These are phyloP conservation scores for Bipolaris sorokiniana DNA, from an alignment of 2,329 filamentous ascomycete species.

Conservation along the genomic window DNA sequence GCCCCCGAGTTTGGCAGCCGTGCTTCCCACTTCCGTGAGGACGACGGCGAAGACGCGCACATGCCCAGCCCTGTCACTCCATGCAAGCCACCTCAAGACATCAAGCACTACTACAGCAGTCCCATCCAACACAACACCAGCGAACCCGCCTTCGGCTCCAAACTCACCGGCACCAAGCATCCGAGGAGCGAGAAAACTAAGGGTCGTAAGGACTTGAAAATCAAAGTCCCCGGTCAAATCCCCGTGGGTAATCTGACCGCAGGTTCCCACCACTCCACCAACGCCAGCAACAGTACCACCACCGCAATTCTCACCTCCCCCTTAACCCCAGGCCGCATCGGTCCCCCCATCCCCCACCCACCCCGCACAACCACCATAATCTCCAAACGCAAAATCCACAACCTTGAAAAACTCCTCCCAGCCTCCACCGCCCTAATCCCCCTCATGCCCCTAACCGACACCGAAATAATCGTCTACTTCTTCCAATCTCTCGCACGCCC, in stretches of 20 bases:
- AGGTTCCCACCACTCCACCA: background rate
- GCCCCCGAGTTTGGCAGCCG: background rate
- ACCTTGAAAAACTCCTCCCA: conserved; percentile 24
- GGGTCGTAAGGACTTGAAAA: conserved; percentile 16
- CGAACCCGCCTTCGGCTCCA: background rate
- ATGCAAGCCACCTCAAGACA: fast-evolving
- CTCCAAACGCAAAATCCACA: conserved; percentile 30
- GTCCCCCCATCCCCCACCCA: conserved; percentile 9
- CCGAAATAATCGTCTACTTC: conserved; percentile 42
- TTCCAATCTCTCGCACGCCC: conserved; percentile 36
- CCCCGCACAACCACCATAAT: conserved; percentile 12
- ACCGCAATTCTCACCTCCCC: background rate
- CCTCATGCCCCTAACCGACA: conserved; percentile 34
- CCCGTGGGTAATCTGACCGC: background rate
- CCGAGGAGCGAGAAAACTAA: conserved; percentile 5
- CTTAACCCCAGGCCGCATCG: conserved; percentile 22
- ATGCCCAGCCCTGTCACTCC: conserved; percentile 5
- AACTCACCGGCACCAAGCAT: background rate
- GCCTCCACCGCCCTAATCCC: conserved; percentile 26
- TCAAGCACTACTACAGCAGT: background rate
- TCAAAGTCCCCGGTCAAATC: conserved; percentile 14
- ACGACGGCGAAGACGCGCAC: background rate
- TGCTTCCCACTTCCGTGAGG: background rate
- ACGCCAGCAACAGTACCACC: background rate
- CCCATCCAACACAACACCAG: background rate